Percentiles rank a stretch among this genome's conserved stretches.
Evolutionary conservation across 495 filamentous ascomycete species (phyloP).

Genomic region (Tuber aestivum): DNA sequence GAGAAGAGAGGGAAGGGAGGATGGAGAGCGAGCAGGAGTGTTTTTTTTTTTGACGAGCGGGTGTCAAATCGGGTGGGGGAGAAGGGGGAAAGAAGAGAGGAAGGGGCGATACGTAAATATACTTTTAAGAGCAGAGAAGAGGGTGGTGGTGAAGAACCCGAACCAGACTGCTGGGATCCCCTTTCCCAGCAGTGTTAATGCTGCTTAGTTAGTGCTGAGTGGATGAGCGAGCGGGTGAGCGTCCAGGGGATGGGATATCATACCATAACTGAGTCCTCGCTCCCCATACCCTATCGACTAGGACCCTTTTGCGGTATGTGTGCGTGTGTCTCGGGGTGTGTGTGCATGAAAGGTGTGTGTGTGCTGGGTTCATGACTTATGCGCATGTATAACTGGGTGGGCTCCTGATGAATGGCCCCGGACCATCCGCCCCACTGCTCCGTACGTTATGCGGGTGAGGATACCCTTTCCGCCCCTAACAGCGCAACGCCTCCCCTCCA

Average conservation of each 20-base stretch:
- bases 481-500: not conserved
- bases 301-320: conserved; percentile 19
- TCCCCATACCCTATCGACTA: not conserved
- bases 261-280: not conserved
- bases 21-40: conserved; percentile 15
- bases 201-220: conserved; percentile 32
- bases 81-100: conserved; percentile 17
- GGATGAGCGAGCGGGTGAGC: conserved; percentile 31
- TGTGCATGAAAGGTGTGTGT: not conserved
- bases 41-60: conserved; percentile 12
- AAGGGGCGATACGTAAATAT: conserved; percentile 38
- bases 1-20: conserved; percentile 10
- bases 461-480: not conserved
- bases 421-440: conserved; percentile 22
- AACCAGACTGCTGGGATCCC: conserved; percentile 37
- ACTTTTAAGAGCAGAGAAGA: conserved; percentile 26
- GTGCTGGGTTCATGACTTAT: conserved; percentile 20
- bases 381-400: conserved; percentile 14
- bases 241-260: conserved; percentile 29
- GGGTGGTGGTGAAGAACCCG: conserved; percentile 31
- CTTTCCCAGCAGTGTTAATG: conserved; percentile 34
- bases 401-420: conserved; percentile 1
- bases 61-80: conserved; percentile 32
- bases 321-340: conserved; percentile 32
- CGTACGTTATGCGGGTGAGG: conserved; percentile 10